phyloP scores from a whole-genome alignment of 768 basidiomycete genomes.

The Clitopilus passeckerianus region DNA sequence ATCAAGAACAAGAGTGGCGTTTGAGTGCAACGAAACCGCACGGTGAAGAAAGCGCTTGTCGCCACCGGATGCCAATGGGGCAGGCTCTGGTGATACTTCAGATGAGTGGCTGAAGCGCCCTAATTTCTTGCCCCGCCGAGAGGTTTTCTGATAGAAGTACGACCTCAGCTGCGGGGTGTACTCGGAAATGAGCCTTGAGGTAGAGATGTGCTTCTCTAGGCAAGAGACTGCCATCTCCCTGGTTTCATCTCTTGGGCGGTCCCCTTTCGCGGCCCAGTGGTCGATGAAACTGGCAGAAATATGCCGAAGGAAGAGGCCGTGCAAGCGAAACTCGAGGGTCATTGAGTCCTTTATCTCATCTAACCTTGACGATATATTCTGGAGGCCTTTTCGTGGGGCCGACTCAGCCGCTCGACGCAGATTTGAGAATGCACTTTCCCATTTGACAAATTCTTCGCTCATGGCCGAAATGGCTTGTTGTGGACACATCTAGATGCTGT shows the following conservation, averaged over 20 bases:
- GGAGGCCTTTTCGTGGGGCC: background rate
- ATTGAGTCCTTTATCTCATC: background rate
- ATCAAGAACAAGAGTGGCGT: background rate
- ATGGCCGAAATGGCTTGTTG: background rate
- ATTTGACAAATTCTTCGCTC: background rate
- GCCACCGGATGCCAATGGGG: background rate
- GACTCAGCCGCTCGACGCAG: background rate
- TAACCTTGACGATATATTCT: background rate
- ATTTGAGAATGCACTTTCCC: background rate
- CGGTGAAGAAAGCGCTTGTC: background rate
- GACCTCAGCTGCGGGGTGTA: background rate
- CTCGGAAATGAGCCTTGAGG: background rate
- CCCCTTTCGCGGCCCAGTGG: background rate
- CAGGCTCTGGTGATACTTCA: background rate
- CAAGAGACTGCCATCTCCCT: background rate
- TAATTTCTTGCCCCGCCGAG: background rate
- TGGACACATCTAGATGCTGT: background rate
- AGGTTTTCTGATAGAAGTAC: background rate
- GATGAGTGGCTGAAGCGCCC: background rate
- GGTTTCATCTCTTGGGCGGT: background rate
- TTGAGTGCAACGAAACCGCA: background rate
- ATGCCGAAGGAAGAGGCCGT: background rate
- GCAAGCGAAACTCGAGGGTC: background rate
- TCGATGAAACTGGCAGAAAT: background rate
- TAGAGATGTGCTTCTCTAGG: background rate